Evolutionary conservation across 169 alveolate species (phyloP).

Genomic region (Cardiosporidium cionae): DNA sequence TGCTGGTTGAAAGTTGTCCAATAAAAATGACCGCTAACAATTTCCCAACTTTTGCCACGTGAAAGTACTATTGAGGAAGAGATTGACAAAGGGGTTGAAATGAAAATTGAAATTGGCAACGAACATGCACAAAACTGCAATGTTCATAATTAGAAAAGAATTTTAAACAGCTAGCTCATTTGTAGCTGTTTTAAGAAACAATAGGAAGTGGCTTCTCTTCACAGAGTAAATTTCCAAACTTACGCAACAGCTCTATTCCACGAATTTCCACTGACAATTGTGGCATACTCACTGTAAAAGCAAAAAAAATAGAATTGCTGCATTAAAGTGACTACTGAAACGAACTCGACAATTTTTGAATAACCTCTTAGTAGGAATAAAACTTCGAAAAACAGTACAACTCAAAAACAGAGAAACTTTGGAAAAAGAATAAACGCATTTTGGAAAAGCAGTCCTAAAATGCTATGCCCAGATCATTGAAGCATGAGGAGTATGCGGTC

Average conservation of each 20-base stretch:
- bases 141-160: too few species aligned
- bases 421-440: background rate
- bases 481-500: too few species aligned
- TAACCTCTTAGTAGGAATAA: background rate
- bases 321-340: background rate
- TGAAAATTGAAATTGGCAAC: too few species aligned
- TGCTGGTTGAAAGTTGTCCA: too few species aligned
- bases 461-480: too few species aligned
- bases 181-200: background rate
- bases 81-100: too few species aligned
- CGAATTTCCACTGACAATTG: constrained; percentile 25
- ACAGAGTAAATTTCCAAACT: constrained; percentile 13
- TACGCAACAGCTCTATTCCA: constrained; percentile 4
- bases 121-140: too few species aligned
- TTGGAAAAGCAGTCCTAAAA: background rate
- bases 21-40: too few species aligned
- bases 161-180: too few species aligned
- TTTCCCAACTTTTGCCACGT: too few species aligned
- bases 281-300: constrained; percentile 22
- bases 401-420: background rate
- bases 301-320: background rate
- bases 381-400: background rate
- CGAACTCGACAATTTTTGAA: background rate
- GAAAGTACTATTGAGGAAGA: too few species aligned
- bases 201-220: constrained; percentile 11